A percentile compares a stretch with the other conserved stretches of the same genome.
Conservation (phyloP, 371 early-diverging fungal species). For the Nematocida sp. region DNA sequence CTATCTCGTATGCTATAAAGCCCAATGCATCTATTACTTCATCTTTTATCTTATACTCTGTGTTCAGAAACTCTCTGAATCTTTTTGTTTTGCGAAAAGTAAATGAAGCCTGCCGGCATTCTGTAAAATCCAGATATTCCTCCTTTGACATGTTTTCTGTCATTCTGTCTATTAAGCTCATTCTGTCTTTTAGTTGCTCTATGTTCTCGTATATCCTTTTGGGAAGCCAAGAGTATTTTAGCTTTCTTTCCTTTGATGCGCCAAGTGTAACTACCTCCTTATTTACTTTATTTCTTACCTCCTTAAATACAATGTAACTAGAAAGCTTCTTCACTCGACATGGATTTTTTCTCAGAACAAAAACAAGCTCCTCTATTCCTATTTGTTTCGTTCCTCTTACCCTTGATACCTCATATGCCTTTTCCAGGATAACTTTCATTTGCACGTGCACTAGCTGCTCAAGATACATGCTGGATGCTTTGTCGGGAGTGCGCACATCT, state of each 20-base stretch:
- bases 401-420: conserved; percentile 27
- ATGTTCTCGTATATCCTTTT: conserved; percentile 25
- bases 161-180: conserved; percentile 73
- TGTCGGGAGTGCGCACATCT: conserved; percentile 37
- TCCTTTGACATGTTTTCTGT: conserved; percentile 89
- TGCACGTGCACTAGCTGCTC: conserved; percentile 53
- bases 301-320: conserved; percentile 53
- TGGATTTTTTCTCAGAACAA: conserved; percentile 54
- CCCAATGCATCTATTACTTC: conserved; percentile 91
- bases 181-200: conserved; percentile 31
- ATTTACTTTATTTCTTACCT: conserved; percentile 45
- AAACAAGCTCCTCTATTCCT: conserved; percentile 50
- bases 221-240: conserved; percentile 40
- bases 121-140: conserved; percentile 92
- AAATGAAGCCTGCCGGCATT: conserved; percentile 91
- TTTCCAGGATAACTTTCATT: conserved; percentile 23
- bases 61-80: conserved; percentile 88
- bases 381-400: conserved; percentile 27
- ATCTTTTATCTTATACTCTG: conserved; percentile 73
- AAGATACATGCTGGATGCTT: conserved; percentile 43
- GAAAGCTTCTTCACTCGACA: conserved; percentile 47
- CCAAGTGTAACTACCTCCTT: conserved; percentile 25
- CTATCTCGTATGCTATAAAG: conserved; percentile 78
- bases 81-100: conserved; percentile 83
- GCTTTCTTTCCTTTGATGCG: neutral